A percentile compares a stretch with the other conserved stretches of the same genome.
Evolutionary conservation across 1,139 yeast species (phyloP).

Genomic region (Scheffersomyces stambukii): DNA sequence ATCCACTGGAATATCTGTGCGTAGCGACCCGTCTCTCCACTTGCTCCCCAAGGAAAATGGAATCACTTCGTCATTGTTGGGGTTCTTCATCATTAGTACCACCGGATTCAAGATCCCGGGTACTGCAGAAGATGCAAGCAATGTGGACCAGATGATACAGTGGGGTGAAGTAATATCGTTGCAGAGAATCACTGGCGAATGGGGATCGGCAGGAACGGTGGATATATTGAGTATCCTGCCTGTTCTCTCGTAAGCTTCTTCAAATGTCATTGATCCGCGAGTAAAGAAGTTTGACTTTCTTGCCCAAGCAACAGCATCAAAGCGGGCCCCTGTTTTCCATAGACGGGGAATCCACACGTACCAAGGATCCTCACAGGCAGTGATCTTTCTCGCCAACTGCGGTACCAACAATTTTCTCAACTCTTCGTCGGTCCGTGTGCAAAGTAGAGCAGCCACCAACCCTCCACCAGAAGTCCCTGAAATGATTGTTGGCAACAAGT

Average conservation of each 20-base stretch:
- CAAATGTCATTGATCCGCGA: conserved; percentile 65
- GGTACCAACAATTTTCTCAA: conserved; percentile 55
- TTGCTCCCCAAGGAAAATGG: conserved; percentile 74
- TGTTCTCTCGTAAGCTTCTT: conserved; percentile 63
- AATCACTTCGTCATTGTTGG: conserved; percentile 36
- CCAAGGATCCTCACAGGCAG: conserved; percentile 69
- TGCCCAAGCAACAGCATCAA: conserved; percentile 76
- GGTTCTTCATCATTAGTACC: conserved; percentile 68
- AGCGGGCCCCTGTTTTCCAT: conserved; percentile 75
- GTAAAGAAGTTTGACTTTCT: conserved; percentile 66
- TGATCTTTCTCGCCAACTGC: conserved; percentile 57
- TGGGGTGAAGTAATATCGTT: conserved; percentile 75
- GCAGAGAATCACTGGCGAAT: conserved; percentile 76
- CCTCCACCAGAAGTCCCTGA: conserved; percentile 87
- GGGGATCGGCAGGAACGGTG: conserved; percentile 80
- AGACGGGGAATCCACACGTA: conserved; percentile 59
- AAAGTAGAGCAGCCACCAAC: conserved; percentile 68
- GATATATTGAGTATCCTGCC: conserved; percentile 70
- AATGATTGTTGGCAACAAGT: conserved; percentile 61
- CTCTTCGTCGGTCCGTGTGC: conserved; percentile 70
- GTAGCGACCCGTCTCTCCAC: conserved; percentile 71
- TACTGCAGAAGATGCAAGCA: conserved; percentile 77
- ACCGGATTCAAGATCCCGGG: conserved; percentile 85
- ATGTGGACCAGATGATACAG: conserved; percentile 78
- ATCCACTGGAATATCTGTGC: conserved; percentile 70